phyloP scores from a whole-genome alignment of 176 grass and related monocot genomes.

The Coix lacrymajobi region DNA sequence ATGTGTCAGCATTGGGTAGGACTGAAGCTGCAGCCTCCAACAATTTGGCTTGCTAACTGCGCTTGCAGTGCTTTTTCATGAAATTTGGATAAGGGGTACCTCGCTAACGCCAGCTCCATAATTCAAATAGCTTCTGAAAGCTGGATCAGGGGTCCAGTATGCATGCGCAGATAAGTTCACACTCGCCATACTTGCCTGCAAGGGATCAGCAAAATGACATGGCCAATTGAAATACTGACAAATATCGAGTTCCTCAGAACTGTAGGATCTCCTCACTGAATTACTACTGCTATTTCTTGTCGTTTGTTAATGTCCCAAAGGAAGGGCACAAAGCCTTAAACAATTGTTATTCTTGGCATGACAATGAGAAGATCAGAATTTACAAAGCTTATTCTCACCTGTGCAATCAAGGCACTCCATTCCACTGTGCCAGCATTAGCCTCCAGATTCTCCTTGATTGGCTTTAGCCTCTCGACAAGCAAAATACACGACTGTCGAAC shows the following conservation, averaged over 20 bases:
- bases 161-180: conserved; percentile 61
- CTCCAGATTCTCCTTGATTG: conserved; percentile 63
- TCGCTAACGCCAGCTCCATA: conserved; percentile 78
- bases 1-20: neutral
- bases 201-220: neutral
- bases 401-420: conserved; percentile 56
- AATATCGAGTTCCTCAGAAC: neutral
- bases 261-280: neutral
- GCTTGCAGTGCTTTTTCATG: neutral
- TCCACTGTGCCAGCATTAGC: conserved; percentile 32
- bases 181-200: conserved; percentile 45
- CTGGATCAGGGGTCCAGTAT: conserved; percentile 51
- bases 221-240: neutral
- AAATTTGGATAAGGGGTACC: conserved; percentile 25
- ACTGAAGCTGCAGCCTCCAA: neutral
- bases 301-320: neutral
- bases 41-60: neutral
- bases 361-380: neutral
- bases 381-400: conserved; percentile 28
- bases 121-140: conserved; percentile 49
- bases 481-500: conserved; percentile 43
- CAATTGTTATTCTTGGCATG: neutral
- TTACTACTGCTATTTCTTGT: neutral
- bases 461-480: conserved; percentile 61
- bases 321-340: neutral